phyloP scores from a whole-genome alignment of 805 yeast genomes.

The Clavispora santaluciae region DNA sequence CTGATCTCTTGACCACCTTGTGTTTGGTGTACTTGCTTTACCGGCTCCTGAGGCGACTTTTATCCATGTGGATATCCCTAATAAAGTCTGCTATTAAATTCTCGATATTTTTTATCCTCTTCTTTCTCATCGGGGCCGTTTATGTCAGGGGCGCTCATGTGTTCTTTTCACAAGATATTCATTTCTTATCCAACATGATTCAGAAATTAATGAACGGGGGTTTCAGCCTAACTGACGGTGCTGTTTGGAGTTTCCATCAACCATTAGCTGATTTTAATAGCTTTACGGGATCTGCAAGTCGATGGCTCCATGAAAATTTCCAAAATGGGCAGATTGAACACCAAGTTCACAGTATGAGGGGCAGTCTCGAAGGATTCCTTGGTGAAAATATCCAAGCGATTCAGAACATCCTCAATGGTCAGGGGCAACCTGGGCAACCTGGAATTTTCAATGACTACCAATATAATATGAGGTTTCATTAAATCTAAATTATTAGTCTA shows the following conservation, averaged over 20 bases:
- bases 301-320: not conserved
- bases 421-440: not conserved
- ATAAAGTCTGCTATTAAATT: not conserved
- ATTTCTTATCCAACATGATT: not conserved
- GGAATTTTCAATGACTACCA: not conserved
- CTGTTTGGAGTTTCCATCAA: not conserved
- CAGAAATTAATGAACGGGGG: not conserved
- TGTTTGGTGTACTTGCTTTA: constrained; percentile 7
- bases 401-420: not conserved
- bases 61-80: constrained; percentile 10
- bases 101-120: not conserved
- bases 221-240: not conserved
- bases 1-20: constrained; percentile 2
- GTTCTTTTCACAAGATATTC: constrained; percentile 8
- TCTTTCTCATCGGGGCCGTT: constrained; percentile 1
- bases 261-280: too few species aligned
- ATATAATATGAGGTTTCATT: not conserved
- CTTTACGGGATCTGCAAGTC: not conserved
- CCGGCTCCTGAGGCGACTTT: constrained; percentile 5
- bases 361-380: not conserved
- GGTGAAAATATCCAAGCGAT: constrained; percentile 1
- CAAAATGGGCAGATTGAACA: too few species aligned
- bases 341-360: not conserved
- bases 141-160: constrained; percentile 10
- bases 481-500: not conserved